These are phyloP conservation scores for Tylopilus felleus DNA, from an alignment of 768 basidiomycete species.

Conservation along the genomic window DNA sequence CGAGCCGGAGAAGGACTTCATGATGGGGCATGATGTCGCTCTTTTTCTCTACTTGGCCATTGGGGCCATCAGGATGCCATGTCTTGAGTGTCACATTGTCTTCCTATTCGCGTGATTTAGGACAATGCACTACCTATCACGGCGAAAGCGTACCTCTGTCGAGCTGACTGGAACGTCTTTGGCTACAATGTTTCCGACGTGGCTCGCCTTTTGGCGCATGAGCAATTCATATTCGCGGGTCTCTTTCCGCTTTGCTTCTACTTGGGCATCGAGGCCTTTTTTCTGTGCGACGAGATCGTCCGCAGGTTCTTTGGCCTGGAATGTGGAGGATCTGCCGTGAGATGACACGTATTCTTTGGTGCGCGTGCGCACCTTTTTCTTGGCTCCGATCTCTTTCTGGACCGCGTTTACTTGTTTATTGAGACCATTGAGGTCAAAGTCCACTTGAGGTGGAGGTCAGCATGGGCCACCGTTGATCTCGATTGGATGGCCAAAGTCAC, in stretches of 20 bases:
- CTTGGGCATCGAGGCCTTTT: conserved; percentile 78
- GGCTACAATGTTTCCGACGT: conserved; percentile 91
- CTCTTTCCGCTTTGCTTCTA: conserved; percentile 72
- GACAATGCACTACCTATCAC: neutral
- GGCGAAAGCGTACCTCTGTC: conserved; percentile 63
- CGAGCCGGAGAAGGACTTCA: conserved; percentile 89
- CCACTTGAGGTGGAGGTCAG: conserved; percentile 49
- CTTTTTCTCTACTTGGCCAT: conserved; percentile 67
- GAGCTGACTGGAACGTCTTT: conserved; percentile 78
- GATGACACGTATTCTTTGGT: neutral
- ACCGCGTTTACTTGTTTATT: conserved; percentile 83
- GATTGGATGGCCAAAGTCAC: conserved; percentile 29
- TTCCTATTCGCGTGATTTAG: conserved; percentile 50
- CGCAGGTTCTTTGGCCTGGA: conserved; percentile 86
- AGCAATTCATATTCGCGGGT: conserved; percentile 69
- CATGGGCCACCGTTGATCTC: neutral
- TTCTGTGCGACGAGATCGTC: conserved; percentile 85
- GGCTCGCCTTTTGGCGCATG: conserved; percentile 78
- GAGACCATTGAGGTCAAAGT: conserved; percentile 76
- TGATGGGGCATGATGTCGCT: conserved; percentile 92
- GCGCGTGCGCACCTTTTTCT: conserved; percentile 74
- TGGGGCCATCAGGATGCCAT: conserved; percentile 82
- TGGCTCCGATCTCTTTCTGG: conserved; percentile 91
- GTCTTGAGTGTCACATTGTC: conserved; percentile 80
- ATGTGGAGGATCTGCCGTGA: neutral